These are phyloP conservation scores for Schrenkiella parvula DNA, from an alignment of 345 rosid species.

Conservation along the genomic window DNA sequence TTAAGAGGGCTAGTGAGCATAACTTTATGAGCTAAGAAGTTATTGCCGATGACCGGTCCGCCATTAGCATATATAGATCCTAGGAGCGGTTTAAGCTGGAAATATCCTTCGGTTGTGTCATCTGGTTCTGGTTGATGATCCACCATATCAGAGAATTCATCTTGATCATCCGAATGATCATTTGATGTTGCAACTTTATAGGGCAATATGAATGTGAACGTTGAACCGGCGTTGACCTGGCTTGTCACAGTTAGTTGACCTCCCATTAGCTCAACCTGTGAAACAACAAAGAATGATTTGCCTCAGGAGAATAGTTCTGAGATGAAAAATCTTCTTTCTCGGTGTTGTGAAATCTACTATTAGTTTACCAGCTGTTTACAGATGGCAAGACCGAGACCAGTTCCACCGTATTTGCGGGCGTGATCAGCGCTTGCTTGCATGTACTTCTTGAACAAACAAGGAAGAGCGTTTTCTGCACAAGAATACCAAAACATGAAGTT, in stretches of 20 bases:
- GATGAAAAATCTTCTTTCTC: background rate
- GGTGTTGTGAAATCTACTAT: background rate
- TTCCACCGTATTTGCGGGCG: constrained; percentile 96
- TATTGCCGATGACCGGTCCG: background rate
- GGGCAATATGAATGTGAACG: constrained; percentile 82
- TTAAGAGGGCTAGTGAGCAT: constrained; percentile 38
- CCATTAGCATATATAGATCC: constrained; percentile 36
- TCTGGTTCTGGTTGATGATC: constrained; percentile 55
- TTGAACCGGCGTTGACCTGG: constrained; percentile 72
- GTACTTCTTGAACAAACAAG: constrained; percentile 80
- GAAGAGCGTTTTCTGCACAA: constrained; percentile 72
- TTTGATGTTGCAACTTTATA: constrained; percentile 57
- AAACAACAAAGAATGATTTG: background rate
- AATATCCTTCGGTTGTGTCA: constrained; percentile 65
- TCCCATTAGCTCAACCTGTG: constrained; percentile 94
- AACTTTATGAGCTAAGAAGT: constrained; percentile 34
- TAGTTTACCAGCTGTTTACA: constrained; percentile 87
- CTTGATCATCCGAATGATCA: constrained; percentile 71
- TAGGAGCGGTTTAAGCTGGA: constrained; percentile 67
- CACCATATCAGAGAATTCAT: constrained; percentile 67
- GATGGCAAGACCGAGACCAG: constrained; percentile 95
- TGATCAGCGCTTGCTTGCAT: constrained; percentile 97
- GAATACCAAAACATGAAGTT: constrained; percentile 1
- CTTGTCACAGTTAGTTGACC: constrained; percentile 89
- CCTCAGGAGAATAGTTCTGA: background rate